Evolutionary conservation across 148 eudicot genomes (phyloP).

Genomic region (Camellia granthamiana): DNA sequence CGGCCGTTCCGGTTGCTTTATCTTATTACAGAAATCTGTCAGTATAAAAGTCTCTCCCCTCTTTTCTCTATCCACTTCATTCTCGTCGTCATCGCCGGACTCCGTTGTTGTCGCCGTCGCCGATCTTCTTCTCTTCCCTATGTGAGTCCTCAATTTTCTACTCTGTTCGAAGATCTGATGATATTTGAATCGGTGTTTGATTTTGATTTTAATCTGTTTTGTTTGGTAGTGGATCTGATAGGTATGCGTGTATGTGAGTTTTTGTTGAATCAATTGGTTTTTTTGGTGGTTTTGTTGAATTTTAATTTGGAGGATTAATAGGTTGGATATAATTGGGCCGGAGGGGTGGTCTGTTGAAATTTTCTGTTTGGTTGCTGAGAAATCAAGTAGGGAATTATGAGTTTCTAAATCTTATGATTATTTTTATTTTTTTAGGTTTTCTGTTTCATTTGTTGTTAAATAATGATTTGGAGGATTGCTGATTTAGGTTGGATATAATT

Average conservation of each 20-base stretch:
- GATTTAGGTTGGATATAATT: too few relatives aligned
- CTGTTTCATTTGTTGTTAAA: too few relatives aligned
- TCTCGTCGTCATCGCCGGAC: constrained; percentile 9
- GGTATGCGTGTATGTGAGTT: background rate
- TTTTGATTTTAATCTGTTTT: background rate
- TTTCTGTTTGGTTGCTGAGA: background rate
- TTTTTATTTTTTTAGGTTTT: too few relatives aligned
- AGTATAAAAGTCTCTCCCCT: background rate
- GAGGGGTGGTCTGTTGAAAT: background rate
- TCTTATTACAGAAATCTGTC: background rate
- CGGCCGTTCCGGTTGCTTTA: constrained; percentile 19
- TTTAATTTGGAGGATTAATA: background rate
- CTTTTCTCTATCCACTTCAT: background rate
- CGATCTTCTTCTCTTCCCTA: background rate
- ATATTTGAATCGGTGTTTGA: background rate
- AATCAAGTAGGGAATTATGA: background rate
- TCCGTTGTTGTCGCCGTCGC: background rate
- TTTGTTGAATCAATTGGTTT: background rate
- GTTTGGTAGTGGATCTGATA: background rate
- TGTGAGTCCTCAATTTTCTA: background rate
- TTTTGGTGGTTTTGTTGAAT: background rate
- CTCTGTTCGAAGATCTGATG: constrained; percentile 3
- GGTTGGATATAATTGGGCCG: background rate
- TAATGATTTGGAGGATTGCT: too few relatives aligned
- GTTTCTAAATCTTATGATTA: background rate